phyloP scores from a whole-genome alignment of 768 basidiomycete species.

The Kondoa malvinella region DNA sequence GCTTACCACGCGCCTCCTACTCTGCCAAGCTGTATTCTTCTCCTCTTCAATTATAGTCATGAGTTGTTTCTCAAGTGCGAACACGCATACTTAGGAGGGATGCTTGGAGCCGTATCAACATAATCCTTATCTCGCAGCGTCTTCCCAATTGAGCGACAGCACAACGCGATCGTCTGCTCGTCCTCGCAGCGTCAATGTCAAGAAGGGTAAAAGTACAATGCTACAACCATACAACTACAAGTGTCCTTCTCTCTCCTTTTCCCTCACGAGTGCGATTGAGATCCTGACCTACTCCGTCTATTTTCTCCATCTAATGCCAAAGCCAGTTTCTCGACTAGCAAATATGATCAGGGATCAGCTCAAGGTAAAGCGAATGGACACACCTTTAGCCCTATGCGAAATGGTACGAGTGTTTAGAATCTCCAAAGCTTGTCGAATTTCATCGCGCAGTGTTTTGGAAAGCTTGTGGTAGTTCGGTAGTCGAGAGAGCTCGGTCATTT shows the following conservation, averaged over 20 bases:
- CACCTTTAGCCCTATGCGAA: constrained; percentile 1
- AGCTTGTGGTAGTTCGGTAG: neutral
- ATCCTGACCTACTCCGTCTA: neutral
- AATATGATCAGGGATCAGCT: too few relatives aligned
- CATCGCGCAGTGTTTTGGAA: neutral
- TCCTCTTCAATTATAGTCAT: neutral
- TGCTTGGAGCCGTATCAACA: too few relatives aligned
- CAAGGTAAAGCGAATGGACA: too few relatives aligned
- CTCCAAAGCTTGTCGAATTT: neutral
- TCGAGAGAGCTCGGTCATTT: constrained; percentile 1
- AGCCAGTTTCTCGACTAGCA: neutral
- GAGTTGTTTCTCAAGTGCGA: neutral
- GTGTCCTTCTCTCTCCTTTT: neutral
- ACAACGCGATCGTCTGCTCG: too few relatives aligned
- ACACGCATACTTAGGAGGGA: too few relatives aligned
- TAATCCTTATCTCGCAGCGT: too few relatives aligned
- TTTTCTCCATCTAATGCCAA: neutral
- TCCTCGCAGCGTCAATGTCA: neutral
- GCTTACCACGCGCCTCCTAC: neutral
- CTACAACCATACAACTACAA: too few relatives aligned
- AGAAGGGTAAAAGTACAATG: too few relatives aligned
- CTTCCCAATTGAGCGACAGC: too few relatives aligned
- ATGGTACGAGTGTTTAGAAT: neutral
- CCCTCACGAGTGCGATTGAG: neutral
- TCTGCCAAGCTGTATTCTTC: neutral